phyloP scores from a whole-genome alignment of 78 protist species.

The Planoprotostelium fungivorum region DNA sequence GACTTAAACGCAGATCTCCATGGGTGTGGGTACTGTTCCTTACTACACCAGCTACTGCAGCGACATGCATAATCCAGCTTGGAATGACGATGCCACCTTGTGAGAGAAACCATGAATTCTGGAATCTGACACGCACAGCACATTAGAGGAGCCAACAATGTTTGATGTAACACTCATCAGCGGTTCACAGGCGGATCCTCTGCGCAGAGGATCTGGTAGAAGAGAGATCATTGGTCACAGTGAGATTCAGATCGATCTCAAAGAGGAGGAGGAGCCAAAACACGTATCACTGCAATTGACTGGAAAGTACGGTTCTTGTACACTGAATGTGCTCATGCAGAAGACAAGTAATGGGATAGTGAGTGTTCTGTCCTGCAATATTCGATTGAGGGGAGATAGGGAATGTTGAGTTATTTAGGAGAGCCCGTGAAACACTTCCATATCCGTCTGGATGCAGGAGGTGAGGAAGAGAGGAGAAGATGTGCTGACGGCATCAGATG shows the following conservation, averaged over 20 bases:
- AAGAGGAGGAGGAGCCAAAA: background rate
- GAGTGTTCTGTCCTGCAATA: background rate
- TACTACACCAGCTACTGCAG: too few species aligned
- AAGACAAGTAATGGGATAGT: background rate
- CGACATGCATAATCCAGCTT: background rate
- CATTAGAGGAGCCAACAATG: too few species aligned
- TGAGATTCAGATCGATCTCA: background rate
- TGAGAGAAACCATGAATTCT: background rate
- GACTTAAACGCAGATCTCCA: too few species aligned
- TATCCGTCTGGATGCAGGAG: background rate
- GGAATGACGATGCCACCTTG: background rate
- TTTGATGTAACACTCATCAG: too few species aligned
- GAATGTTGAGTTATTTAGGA: background rate
- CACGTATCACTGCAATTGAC: background rate
- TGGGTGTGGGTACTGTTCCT: too few species aligned
- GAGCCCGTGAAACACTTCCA: background rate
- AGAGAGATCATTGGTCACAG: background rate
- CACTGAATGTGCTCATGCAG: background rate
- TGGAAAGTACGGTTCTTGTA: background rate
- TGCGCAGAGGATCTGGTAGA: background rate
- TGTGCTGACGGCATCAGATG: background rate
- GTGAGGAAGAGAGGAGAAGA: background rate
- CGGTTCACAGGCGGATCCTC: background rate
- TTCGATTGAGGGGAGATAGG: background rate
- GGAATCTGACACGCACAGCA: background rate